Evolutionary conservation across 2,329 filamentous ascomycete genomes (phyloP), one percentile per base, ranked within the genome.

Genomic region (Chaetothyriales sp.): DNA sequence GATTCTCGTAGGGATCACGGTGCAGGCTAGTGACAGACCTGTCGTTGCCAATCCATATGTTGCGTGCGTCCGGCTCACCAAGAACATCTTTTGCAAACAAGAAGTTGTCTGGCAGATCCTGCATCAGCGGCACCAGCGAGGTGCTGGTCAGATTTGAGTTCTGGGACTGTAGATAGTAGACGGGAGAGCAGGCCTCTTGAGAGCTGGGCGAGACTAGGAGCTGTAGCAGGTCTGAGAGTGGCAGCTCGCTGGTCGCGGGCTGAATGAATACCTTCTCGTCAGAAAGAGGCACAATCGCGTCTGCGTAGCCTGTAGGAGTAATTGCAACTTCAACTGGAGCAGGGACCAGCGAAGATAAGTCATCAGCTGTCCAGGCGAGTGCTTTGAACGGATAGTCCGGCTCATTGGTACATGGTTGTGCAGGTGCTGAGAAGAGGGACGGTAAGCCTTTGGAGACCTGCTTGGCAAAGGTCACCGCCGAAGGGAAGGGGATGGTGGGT

Each of bases 81-180:
- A 60, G 54, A 4, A 56, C 51, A 1, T 48, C 42, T 12, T 32
- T 18, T 8, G 56, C 52, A 39, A 60, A 59, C 10, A 54, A 49
- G 12, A 58, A 54, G 15, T 53, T 52, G 1, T 44, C 20, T 2
- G 57, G 57, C 12, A 60, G 42, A 18, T 57, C 53, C 9, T 39
- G 19, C 18, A 50, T 44, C 6, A 60, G 46, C 9, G 51, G 32
- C 2, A 48, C 51, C 2, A 59, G 48, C 2, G 56, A 42, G 6
- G 59, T 52, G 19, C 46, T 55, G 15, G 51, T 54, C 8, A 60
- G 51, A 44, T 60, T 60, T 45, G 53, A 55, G 51, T 60, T 57
- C 36, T 60, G 59, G 1, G 59, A 60, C 46, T 60, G 59, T 8
- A 60, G 59, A 46, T 60, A 60, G 53, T 56, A 55, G 18, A 58